Base-by-base conservation (phyloP, 768 basidiomycete species). In the Flagelloscypha sp. region DNA sequence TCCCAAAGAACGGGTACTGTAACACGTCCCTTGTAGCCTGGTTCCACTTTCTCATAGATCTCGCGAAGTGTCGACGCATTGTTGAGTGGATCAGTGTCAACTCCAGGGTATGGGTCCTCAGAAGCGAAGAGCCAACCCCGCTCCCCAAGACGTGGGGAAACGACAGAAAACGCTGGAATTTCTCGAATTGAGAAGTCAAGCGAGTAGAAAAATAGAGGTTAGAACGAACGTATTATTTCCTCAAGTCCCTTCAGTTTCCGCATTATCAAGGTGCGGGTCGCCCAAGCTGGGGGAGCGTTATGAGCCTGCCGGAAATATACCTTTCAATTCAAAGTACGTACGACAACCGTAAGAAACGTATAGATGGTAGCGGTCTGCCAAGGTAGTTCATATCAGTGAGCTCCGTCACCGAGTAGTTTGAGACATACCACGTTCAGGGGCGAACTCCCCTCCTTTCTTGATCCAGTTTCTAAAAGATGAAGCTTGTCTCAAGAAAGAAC, bases 231-330 rank as follows among this genome's bases (percentile, higher is more conserved):
- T 35, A 84, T 61, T 48, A 72, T 57, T 20, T 75, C 70, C 42
- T 84, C 74, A 6, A 84, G 63, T 4, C 80, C 81, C 49, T 84
- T 84, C 47, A 84, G 62, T 55, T 77, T 65, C 41, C 82, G 68
- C 3, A 72, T 58, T 49, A 84, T 81, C 37, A 83, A 58, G 6
- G 82, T 66, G 33, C 82, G 65, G 36, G 78, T 74, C 4, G 82
- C 82, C 82, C 82, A 84, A 5, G 82, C 71, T 73, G 17, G n/a
- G n/a, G n/a, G n/a, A n/a, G n/a, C n/a, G n/a, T n/a, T n/a, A 18
- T n/a, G 13, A 20, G 12, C n/a, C 19, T 7, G 9, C 15, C 7
- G n/a, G 29, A 15, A 7, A 11, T 35, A 36, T 17, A 15, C n/a
- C 20, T 20, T 28, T 21, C 7, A 6, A 9, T 15, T 1, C 4